Base-by-base conservation (phyloP, 306 rosid species). In the Cucurbita pepo region DNA sequence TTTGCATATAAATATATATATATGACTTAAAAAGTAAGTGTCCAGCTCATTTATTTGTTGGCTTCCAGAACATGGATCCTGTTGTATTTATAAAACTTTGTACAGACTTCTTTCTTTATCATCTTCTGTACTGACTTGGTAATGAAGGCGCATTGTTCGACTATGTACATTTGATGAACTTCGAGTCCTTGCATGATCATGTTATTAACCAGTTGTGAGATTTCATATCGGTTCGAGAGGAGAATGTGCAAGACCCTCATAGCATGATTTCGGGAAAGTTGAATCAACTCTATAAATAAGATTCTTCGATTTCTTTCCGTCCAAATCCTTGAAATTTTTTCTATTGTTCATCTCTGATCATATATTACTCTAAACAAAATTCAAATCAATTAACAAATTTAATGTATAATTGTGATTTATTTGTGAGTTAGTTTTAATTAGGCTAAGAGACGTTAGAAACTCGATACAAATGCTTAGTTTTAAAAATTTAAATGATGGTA, bases 321-420 rank as follows among this genome's bases (percentile, higher is more conserved):
- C 91, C 81, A 84, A 82, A 90, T 84, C 74, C 81, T 51, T 66
- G 86, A 79, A 64, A 62, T 58, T 53, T 64, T 77, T 74, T 71
- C 25, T 77, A 61, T 79, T 58, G 78, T 62, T 72, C 69, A 70
- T 52, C 76, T 77, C 8, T 0, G 3, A 30, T 30, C 34, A 30
- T 30, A 30, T 30, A 30, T 30, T 30, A 3, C 34, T 30, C 34
- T 30, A 30, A 2, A 30, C 3, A 30, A 30, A 30, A 30, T 30
- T 30, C 4, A 30, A 30, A 30, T 30, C 34, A 30, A 30, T 30
- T 25, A 25, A 25, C 25, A 25, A 25, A 25, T 25, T 25, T 25
- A 25, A 25, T 25, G 0, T 2, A 25, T 25, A 25, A 30, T 30
- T 30, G 3, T 2, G 4, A 30, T 30, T 30, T 30, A 30, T 30